Percentiles rank a stretch among this genome's conserved stretches.
These are phyloP conservation scores for Serendipita vermifera DNA, from an alignment of 768 basidiomycete species.

Conservation along the genomic window DNA sequence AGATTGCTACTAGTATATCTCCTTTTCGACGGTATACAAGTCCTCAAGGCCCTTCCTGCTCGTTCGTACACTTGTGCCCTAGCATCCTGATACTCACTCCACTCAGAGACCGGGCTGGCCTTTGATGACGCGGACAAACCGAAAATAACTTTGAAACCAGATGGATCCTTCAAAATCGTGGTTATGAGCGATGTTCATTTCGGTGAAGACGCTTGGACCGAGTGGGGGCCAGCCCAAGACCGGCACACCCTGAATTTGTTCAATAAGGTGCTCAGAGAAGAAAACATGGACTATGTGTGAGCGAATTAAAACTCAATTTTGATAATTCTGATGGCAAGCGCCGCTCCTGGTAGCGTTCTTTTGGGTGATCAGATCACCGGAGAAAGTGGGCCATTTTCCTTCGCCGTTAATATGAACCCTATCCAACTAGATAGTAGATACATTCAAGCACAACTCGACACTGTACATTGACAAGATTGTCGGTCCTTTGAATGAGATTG, in stretches of 20 bases:
- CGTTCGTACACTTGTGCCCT: no score
- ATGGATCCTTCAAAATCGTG: conserved; percentile 58
- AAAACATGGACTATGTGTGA: conserved; percentile 59
- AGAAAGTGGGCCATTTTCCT: conserved; percentile 33
- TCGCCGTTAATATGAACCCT: background rate
- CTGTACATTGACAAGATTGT: conserved; percentile 51
- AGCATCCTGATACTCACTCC: no score
- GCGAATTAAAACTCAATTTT: conserved; percentile 18
- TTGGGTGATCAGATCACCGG: conserved; percentile 68
- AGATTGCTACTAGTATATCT: no score
- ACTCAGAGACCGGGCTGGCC: no score
- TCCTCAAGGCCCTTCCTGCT: no score
- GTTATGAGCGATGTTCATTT: conserved; percentile 66
- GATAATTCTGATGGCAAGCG: background rate
- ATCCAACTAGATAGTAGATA: conserved; percentile 31
- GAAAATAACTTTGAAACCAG: conserved; percentile 40
- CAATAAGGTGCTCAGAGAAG: conserved; percentile 39
- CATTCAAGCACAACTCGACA: conserved; percentile 51
- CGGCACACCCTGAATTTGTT: conserved; percentile 47
- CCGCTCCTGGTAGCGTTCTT: conserved; percentile 36
- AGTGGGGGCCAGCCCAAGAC: conserved; percentile 57
- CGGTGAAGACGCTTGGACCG: conserved; percentile 62
- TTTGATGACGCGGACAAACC: conserved; percentile 35
- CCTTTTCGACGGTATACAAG: no score
- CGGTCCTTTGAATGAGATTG: conserved; percentile 41